Percentiles rank a stretch among this genome's conserved stretches.
Evolutionary conservation across 2,329 filamentous ascomycete species (phyloP).

Genomic region (Hypoxylon sp.): DNA sequence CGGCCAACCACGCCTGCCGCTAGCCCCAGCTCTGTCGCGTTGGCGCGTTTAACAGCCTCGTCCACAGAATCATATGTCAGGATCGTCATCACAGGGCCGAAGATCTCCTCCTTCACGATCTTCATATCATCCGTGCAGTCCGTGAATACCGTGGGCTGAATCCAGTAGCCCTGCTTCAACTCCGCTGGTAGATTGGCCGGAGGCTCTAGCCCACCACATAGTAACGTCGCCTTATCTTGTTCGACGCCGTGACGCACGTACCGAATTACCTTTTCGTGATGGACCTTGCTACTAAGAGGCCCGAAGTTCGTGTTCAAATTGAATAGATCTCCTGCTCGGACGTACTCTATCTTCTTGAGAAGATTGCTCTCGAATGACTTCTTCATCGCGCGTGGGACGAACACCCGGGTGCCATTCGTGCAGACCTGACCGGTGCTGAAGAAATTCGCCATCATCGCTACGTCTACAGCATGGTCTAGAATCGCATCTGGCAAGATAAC

Average conservation of each 20-base stretch:
- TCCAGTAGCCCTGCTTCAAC: conserved; percentile 81
- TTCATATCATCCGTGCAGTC: conserved; percentile 87
- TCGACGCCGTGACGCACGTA: conserved; percentile 85
- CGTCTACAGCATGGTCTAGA: conserved; percentile 84
- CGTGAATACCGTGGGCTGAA: conserved; percentile 86
- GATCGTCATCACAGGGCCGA: conserved; percentile 88
- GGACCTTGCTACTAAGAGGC: conserved; percentile 81
- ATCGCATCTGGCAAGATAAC: conserved; percentile 86
- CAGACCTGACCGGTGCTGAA: conserved; percentile 93
- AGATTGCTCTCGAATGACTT: conserved; percentile 77
- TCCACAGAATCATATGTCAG: conserved; percentile 79
- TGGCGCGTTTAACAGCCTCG: conserved; percentile 80
- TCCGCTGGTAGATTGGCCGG: conserved; percentile 66
- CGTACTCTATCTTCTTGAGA: conserved; percentile 76
- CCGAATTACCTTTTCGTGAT: conserved; percentile 81
- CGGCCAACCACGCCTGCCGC: conserved; percentile 88
- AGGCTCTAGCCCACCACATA: conserved; percentile 78
- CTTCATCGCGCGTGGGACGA: conserved; percentile 79
- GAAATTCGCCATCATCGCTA: conserved; percentile 95
- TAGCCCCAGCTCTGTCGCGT: conserved; percentile 82
- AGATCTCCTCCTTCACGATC: conserved; percentile 87
- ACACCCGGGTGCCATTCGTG: conserved; percentile 92
- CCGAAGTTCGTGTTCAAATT: conserved; percentile 85
- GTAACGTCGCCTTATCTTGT: conserved; percentile 78
- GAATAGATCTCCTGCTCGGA: conserved; percentile 81